phyloP scores from a whole-genome alignment of 1,284 basidiomycete genomes.

The Termitomyces sp. region DNA sequence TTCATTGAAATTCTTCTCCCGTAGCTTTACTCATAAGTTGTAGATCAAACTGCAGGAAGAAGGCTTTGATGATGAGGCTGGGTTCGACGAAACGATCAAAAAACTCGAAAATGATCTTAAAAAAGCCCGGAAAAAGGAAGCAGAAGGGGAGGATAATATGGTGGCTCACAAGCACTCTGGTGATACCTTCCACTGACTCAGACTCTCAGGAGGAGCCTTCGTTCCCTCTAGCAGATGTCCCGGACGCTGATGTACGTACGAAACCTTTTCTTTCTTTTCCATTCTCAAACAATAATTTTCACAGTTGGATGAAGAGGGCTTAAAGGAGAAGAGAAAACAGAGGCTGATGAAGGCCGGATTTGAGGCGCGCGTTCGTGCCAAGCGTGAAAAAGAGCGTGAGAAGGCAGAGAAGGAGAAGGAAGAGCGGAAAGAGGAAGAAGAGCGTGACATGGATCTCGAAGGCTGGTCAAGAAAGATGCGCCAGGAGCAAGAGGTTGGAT shows the following conservation, averaged over 20 bases:
- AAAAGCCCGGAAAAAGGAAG: conserved; percentile 70
- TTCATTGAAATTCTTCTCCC: background rate
- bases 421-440: conserved; percentile 73
- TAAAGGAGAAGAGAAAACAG: conserved; percentile 96
- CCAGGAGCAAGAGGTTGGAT: conserved; percentile 72
- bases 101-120: conserved; percentile 69
- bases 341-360: conserved; percentile 92
- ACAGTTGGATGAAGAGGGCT: conserved; percentile 83
- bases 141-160: conserved; percentile 53
- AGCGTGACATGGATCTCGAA: conserved; percentile 64
- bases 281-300: background rate
- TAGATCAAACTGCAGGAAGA: conserved; percentile 60
- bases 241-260: conserved; percentile 73
- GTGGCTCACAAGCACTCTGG: conserved; percentile 21
- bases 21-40: background rate
- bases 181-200: conserved; percentile 1
- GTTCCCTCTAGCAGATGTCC: conserved; percentile 87
- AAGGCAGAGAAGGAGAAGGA: conserved; percentile 71
- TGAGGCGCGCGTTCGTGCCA: conserved; percentile 83
- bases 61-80: conserved; percentile 72
- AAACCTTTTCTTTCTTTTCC: background rate
- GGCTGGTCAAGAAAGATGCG: conserved; percentile 73
- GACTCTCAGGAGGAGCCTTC: conserved; percentile 66
- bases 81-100: conserved; percentile 70
- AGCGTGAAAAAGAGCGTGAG: conserved; percentile 88